Evolutionary conservation across 2,329 filamentous ascomycete species (phyloP).

Genomic region (Neonectria hederae): DNA sequence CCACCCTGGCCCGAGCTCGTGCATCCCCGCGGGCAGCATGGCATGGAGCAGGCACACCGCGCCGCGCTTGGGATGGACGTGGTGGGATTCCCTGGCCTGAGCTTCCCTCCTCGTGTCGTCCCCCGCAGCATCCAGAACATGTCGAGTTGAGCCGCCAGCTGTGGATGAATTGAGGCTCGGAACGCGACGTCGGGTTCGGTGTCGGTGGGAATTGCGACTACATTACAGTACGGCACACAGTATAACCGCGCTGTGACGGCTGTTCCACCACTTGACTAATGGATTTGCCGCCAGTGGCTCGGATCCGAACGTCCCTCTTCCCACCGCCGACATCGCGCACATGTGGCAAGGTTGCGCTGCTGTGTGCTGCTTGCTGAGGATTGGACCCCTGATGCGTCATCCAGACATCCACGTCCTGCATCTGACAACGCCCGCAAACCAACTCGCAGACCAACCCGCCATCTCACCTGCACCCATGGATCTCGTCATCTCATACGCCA

Average conservation of each 20-base stretch:
- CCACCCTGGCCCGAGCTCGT: conserved; percentile 7
- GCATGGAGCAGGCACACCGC: neutral
- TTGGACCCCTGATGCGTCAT: neutral
- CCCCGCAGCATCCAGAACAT: conserved; percentile 4
- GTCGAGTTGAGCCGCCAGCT: neutral
- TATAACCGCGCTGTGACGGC: conserved; percentile 13
- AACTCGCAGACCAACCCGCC: neutral
- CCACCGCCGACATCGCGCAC: conserved; percentile 19
- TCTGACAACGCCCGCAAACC: neutral
- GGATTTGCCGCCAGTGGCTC: conserved; percentile 16
- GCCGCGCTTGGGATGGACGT: conserved; percentile 9
- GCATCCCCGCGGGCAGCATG: conserved; percentile 11
- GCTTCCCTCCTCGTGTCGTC: conserved; percentile 9
- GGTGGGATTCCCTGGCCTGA: conserved; percentile 25
- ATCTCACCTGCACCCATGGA: neutral
- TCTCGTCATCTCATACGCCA: neutral
- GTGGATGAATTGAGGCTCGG: neutral
- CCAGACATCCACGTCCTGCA: neutral
- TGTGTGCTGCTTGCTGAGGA: neutral
- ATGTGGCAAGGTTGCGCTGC: neutral
- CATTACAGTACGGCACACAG: neutral
- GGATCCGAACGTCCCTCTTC: neutral
- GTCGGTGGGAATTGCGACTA: neutral
- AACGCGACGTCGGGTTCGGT: neutral
- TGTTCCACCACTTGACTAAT: conserved; percentile 17